Evolutionary conservation across 805 yeast species (phyloP).

Genomic region (Hanseniaspora clermontiae): DNA sequence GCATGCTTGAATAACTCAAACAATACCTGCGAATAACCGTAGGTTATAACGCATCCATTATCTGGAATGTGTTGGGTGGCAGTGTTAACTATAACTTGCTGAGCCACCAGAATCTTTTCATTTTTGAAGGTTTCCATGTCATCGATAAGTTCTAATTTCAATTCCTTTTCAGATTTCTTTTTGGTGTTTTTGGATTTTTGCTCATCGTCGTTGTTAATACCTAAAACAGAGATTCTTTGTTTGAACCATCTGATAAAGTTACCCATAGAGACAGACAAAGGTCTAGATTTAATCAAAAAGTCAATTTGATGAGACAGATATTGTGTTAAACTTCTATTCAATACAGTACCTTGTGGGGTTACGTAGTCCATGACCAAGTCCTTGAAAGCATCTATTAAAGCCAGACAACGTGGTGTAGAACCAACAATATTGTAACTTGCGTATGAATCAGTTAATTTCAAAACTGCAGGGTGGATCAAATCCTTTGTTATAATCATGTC

Average conservation of each 20-base stretch:
- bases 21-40: slow-evolving; percentile 78
- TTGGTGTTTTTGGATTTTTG: neutral
- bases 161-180: slow-evolving; percentile 32
- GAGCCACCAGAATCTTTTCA: slow-evolving; percentile 77
- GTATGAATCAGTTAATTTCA: slow-evolving; percentile 63
- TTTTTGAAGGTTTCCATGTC: slow-evolving; percentile 69
- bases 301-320: slow-evolving; percentile 89
- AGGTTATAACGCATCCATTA: slow-evolving; percentile 72
- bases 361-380: slow-evolving; percentile 63
- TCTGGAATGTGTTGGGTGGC: slow-evolving; percentile 66
- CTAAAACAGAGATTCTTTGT: slow-evolving; percentile 75
- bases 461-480: slow-evolving; percentile 75
- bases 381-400: slow-evolving; percentile 77
- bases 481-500: slow-evolving; percentile 29
- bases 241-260: slow-evolving; percentile 95
- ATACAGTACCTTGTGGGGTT: slow-evolving; percentile 75
- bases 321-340: slow-evolving; percentile 76
- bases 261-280: slow-evolving; percentile 89
- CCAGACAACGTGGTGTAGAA: slow-evolving; percentile 69
- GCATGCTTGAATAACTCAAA: slow-evolving; percentile 61
- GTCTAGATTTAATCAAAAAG: slow-evolving; percentile 78
- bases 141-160: slow-evolving; percentile 50
- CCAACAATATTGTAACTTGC: slow-evolving; percentile 83
- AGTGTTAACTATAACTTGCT: slow-evolving; percentile 63
- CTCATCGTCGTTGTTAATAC: slow-evolving; percentile 42